These are phyloP conservation scores for Leccinum uliginosum DNA, from an alignment of 768 basidiomycete species.

Conservation along the genomic window DNA sequence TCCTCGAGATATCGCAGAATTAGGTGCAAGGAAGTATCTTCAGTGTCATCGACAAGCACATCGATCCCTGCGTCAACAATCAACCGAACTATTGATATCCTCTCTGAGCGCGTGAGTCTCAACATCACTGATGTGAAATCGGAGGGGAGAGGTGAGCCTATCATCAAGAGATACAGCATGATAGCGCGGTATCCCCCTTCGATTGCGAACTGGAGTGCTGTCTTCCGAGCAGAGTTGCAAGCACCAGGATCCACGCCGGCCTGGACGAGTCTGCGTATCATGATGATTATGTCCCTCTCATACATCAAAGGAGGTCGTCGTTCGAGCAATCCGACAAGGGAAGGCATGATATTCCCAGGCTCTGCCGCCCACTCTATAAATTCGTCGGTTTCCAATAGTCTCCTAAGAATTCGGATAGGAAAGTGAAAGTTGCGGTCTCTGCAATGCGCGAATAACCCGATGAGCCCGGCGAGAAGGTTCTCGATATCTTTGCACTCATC, in stretches of 20 bases:
- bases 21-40: background rate
- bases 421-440: background rate
- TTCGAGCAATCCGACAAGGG: background rate
- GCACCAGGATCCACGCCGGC: background rate
- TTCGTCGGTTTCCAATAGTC: constrained; percentile 4
- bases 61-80: background rate
- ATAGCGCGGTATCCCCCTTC: background rate
- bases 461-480: constrained; percentile 8
- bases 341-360: background rate
- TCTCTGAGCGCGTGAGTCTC: background rate
- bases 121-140: background rate
- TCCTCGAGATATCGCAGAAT: background rate
- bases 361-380: constrained; percentile 9
- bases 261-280: constrained; percentile 7
- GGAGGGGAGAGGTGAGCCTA: background rate
- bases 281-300: constrained; percentile 4
- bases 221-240: background rate
- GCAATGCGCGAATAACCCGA: background rate
- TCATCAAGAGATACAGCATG: background rate
- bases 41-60: background rate
- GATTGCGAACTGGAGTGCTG: constrained; percentile 2
- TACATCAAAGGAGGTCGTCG: constrained; percentile 1
- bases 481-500: constrained; percentile 16
- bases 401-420: constrained; percentile 2
- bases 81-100: background rate